Conservation (phyloP, 164 flowering plant species). For the Malania oleifera region DNA sequence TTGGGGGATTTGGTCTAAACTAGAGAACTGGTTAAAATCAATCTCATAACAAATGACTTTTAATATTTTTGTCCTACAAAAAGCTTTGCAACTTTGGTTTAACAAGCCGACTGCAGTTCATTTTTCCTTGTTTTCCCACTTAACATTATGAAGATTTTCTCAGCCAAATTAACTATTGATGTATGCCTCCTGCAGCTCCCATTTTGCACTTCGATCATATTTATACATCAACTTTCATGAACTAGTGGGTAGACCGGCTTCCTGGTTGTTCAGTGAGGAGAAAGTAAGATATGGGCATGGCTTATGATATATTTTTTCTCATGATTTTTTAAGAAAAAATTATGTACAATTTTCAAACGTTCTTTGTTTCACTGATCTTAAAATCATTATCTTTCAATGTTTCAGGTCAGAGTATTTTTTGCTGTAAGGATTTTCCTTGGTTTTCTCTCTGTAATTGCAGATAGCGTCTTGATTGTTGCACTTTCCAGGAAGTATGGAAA, state of each 20-base stretch:
- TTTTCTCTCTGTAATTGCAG: conserved; percentile 63
- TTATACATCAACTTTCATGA: conserved; percentile 77
- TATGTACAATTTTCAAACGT: too few species aligned
- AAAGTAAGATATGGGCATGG: conserved; percentile 46
- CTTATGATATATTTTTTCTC: conserved; percentile 6
- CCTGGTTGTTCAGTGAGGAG: conserved; percentile 69
- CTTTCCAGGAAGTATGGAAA: conserved; percentile 91
- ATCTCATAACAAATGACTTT: too few species aligned
- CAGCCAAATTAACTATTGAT: not conserved
- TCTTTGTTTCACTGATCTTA: not conserved
- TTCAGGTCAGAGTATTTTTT: conserved; percentile 88
- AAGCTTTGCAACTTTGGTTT: too few species aligned
- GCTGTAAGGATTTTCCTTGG: conserved; percentile 91
- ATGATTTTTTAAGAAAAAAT: conserved; percentile 1
- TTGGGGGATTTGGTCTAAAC: too few species aligned
- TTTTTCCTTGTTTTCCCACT: too few species aligned
- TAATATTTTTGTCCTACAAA: too few species aligned
- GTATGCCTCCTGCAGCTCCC: conserved; percentile 55
- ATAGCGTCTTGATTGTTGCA: conserved; percentile 77
- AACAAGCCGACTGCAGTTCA: too few species aligned
- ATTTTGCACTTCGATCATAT: conserved; percentile 87
- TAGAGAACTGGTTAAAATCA: too few species aligned
- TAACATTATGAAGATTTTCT: too few species aligned
- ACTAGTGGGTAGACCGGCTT: conserved; percentile 77
- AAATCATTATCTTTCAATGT: conserved; percentile 8